phyloP scores from a whole-genome alignment of 1,284 basidiomycete species.

The Polyporus tsugae region DNA sequence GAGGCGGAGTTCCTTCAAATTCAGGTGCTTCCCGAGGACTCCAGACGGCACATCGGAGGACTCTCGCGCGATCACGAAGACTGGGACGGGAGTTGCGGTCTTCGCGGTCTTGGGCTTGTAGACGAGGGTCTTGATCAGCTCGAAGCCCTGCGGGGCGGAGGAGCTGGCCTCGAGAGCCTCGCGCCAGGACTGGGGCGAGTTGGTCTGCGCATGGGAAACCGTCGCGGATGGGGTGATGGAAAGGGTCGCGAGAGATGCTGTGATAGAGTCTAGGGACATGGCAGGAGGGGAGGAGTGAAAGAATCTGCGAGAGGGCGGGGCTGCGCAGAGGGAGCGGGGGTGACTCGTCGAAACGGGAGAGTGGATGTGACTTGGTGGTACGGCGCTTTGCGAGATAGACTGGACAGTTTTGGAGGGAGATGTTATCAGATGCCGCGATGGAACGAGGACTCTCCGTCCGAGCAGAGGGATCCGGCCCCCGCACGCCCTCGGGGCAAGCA shows the following conservation, averaged over 20 bases:
- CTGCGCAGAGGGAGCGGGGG: constrained; percentile 11
- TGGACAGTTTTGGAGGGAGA: constrained; percentile 40
- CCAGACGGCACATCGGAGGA: constrained; percentile 82
- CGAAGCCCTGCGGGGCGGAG: constrained; percentile 64
- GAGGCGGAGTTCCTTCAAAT: constrained; percentile 89
- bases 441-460: constrained; percentile 20
- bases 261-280: constrained; percentile 45
- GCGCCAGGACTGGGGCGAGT: constrained; percentile 75
- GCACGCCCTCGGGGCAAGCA: constrained; percentile 33
- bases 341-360: neutral
- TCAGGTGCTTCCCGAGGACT: constrained; percentile 83
- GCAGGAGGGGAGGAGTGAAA: constrained; percentile 26
- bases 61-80: constrained; percentile 89
- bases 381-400: constrained; percentile 41
- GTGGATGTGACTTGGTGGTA: neutral
- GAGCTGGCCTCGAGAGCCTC: constrained; percentile 61
- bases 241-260: constrained; percentile 55
- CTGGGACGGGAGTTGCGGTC: constrained; percentile 82
- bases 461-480: constrained; percentile 30
- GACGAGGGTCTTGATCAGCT: constrained; percentile 84
- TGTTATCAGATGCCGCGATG: constrained; percentile 44
- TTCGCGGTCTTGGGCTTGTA: constrained; percentile 95
- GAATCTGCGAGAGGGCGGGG: constrained; percentile 7
- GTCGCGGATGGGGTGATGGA: constrained; percentile 61
- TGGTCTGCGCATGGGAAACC: constrained; percentile 61